Conservation (phyloP, 1,284 basidiomycete species). For the Pyrrhoderma noxium region DNA sequence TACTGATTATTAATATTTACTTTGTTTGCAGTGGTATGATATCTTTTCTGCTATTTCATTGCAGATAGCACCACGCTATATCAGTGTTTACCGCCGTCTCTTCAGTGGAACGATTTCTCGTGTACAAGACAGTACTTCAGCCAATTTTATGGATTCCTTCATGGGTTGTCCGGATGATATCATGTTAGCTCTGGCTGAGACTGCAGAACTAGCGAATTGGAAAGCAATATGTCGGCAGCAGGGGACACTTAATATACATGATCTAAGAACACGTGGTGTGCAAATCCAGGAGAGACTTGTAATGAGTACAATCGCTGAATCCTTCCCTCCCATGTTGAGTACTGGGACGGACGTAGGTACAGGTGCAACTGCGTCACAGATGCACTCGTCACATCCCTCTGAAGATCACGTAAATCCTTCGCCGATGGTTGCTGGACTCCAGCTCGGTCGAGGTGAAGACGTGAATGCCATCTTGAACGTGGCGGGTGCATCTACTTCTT, state of each 20-base stretch:
- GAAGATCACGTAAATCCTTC: conserved; percentile 6
- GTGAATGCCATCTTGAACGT: conserved; percentile 1
- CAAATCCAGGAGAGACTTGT: conserved; percentile 57
- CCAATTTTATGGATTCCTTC: conserved; percentile 50
- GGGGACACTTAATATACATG: conserved; percentile 58
- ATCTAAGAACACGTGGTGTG: conserved; percentile 60
- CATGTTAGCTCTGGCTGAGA: conserved; percentile 67
- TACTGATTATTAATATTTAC: conserved; percentile 12
- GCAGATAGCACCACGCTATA: conserved; percentile 55
- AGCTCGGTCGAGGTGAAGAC: conserved; percentile 2
- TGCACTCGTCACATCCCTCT: conserved; percentile 9
- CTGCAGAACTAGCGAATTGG: conserved; percentile 69
- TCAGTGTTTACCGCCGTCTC: conserved; percentile 56
- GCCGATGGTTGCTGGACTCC: neutral
- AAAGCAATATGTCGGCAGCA: conserved; percentile 45
- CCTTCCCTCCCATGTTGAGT: conserved; percentile 21
- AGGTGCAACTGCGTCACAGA: conserved; percentile 1
- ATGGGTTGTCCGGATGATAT: conserved; percentile 71
- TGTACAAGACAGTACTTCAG: conserved; percentile 26
- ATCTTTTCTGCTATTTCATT: conserved; percentile 60
- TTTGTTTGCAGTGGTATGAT: conserved; percentile 57
- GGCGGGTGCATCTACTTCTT: conserved; percentile 10
- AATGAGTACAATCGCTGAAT: conserved; percentile 28
- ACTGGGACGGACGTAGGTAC: neutral
- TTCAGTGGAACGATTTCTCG: conserved; percentile 34